Evolutionary conservation across 495 filamentous ascomycete species (phyloP), one percentile per base, ranked within the genome.

Genomic region (Glonium stellatum): DNA sequence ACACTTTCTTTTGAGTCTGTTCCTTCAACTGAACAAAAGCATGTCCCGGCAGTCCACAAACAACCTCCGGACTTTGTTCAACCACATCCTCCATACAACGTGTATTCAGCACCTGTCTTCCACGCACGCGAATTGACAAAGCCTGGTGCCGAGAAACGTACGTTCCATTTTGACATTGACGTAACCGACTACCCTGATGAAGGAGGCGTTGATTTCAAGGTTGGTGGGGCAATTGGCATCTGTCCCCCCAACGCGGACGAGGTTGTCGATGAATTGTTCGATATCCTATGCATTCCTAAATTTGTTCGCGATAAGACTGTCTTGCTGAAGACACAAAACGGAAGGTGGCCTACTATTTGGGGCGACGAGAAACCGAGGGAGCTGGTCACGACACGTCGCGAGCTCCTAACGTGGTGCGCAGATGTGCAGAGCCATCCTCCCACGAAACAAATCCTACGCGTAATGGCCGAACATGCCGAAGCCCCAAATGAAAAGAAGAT

Each of bases 341-440:
- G 95, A 15, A 79, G 93, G 9, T 98, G 93, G 93, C 93, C 93
- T 1, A 97, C 93, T 10, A 93, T 98, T 48, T 98, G 95, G 93
- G 92, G 92, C 21, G 87, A 93, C n/a, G 92, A 97, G 31, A 68
- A 88, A 67, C 71, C 92, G 1, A 80, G 95, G 42, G 84, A 92
- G 64, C 73, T 98, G 21, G 79, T 88, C 51, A 96, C 92, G 1
- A 97, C 92, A 0, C 83, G 93, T 13, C 79, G 93, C 10, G 93
- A 96, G 71, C 77, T 98, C 18, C 77, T 98, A 25, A 96, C 87
- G 52, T 98, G 93, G 93, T 96, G 91, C 71, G 84, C 87, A 13
- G 93, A 98, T 71, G 82, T 97, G 52, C 92, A 97, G 71, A 92
- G 88, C 57, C 89, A 91, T 62, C 83, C 93, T 9, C 93, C 95